These are phyloP conservation scores for Talaromyces sp. DNA, from an alignment of 2,329 filamentous ascomycete genomes.

Conservation along the genomic window DNA sequence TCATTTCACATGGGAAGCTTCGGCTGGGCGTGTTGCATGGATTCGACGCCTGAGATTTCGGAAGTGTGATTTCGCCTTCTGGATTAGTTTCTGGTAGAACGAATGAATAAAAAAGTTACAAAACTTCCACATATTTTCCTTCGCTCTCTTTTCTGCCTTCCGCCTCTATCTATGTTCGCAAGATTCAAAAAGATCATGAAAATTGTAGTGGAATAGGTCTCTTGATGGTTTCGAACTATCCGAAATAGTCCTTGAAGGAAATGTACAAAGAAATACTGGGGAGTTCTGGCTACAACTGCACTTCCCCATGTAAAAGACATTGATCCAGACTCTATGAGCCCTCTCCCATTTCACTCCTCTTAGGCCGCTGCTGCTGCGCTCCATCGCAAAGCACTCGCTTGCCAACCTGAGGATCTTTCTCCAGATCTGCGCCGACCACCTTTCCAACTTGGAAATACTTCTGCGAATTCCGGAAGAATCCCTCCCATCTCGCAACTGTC, in stretches of 20 bases:
- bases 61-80: conserved; percentile 35
- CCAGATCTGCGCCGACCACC: conserved; percentile 60
- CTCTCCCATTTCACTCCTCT: conserved; percentile 40
- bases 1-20: conserved; percentile 39
- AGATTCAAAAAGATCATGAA: neutral
- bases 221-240: no score
- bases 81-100: conserved; percentile 36
- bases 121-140: conserved; percentile 17
- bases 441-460: conserved; percentile 82
- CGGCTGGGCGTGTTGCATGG: conserved; percentile 42
- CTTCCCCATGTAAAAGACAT: neutral
- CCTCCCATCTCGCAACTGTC: conserved; percentile 77
- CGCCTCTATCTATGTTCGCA: no score
- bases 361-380: conserved; percentile 69
- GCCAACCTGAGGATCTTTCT: conserved; percentile 45
- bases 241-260: no score
- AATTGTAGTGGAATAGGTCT: neutral
- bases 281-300: neutral
- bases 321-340: conserved; percentile 7
- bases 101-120: conserved; percentile 37
- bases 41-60: conserved; percentile 33
- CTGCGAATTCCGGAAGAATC: conserved; percentile 76
- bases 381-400: conserved; percentile 68
- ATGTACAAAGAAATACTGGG: no score
- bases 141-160: no score